Percentiles rank a stretch among this genome's conserved stretches.
These are phyloP conservation scores for Farysia itapuensis DNA, from an alignment of 1,284 basidiomycete species.

Conservation along the genomic window DNA sequence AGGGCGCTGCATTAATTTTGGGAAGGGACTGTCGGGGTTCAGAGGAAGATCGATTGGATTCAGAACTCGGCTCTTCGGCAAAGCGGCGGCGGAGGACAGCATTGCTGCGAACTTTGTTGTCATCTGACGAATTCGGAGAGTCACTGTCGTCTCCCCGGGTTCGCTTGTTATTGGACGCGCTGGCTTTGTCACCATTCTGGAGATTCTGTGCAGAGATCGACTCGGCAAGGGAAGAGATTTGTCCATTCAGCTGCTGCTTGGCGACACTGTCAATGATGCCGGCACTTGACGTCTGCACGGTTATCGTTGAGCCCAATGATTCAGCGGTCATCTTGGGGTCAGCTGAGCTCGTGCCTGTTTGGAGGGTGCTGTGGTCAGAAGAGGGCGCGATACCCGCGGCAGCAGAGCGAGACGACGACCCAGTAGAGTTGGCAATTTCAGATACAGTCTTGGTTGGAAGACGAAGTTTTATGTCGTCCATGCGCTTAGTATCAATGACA, in stretches of 20 bases:
- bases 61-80: not conserved
- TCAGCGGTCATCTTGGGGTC: conserved; percentile 3
- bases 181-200: not conserved
- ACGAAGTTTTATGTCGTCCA: conserved; percentile 71
- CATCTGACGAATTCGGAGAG: not conserved
- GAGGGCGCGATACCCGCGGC: conserved; percentile 6
- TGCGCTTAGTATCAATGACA: conserved; percentile 73
- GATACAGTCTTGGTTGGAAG: conserved; percentile 56
- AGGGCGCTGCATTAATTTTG: no score
- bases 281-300: conserved; percentile 9
- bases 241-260: not conserved
- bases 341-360: no score
- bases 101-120: not conserved
- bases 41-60: no score
- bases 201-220: not conserved
- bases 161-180: not conserved
- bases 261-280: conserved; percentile 7
- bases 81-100: not conserved
- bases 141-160: not conserved
- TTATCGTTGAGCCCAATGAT: conserved; percentile 5
- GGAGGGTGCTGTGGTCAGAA: not conserved
- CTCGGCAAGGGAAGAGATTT: no score
- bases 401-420: conserved; percentile 17
- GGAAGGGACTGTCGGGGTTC: no score
- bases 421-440: not conserved